Percentiles rank a stretch among this genome's conserved stretches.
Conservation (phyloP, 345 rosid genomes). For the Euphorbia tirucalli region DNA sequence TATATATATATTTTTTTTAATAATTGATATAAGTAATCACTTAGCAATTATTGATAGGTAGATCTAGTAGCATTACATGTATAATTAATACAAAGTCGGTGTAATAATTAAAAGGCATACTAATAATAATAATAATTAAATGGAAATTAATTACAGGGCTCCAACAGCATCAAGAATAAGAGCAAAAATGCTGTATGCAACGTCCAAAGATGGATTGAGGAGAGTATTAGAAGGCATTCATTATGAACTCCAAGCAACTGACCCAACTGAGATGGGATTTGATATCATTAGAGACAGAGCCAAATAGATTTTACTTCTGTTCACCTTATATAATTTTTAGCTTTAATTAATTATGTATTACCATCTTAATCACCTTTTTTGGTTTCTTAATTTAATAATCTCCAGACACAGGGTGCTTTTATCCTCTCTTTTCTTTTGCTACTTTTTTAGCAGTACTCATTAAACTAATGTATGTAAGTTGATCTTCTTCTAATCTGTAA, state of each 20-base stretch:
- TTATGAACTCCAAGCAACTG: constrained; percentile 95
- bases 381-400: constrained; percentile 35
- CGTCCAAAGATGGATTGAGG: constrained; percentile 81
- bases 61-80: not conserved
- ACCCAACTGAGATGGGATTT: constrained; percentile 92
- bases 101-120: not conserved
- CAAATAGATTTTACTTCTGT: constrained; percentile 45
- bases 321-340: no score
- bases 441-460: constrained; percentile 21
- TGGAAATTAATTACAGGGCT: constrained; percentile 44
- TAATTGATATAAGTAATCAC: not conserved
- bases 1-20: no score
- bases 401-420: constrained; percentile 27
- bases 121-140: not conserved
- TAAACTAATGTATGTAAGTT: constrained; percentile 20
- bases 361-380: constrained; percentile 20
- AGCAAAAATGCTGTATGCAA: constrained; percentile 84
- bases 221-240: constrained; percentile 87
- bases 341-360: constrained; percentile 12
- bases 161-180: constrained; percentile 82
- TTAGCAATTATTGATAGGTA: not conserved
- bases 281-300: constrained; percentile 81
- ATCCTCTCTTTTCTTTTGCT: not conserved
- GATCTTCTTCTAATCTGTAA: constrained; percentile 33
- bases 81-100: not conserved